Base-by-base conservation (phyloP, 176 grass and related monocot species). In the Saccharum spontaneum region DNA sequence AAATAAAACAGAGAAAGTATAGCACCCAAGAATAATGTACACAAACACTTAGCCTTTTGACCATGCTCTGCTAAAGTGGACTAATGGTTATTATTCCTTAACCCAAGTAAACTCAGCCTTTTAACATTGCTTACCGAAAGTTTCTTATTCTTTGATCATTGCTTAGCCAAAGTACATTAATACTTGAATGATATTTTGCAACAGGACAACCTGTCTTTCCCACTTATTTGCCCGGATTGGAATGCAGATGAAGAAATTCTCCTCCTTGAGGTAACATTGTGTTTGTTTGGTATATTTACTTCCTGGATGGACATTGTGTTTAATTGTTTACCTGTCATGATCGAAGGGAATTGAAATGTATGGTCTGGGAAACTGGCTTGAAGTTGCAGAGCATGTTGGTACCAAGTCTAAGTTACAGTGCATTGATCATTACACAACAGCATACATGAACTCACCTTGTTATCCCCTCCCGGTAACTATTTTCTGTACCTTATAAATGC, bases 261-360 rank as follows among this genome's bases (percentile, higher is more conserved):
- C 67, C 93, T 99, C 82, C 78, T 99, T 69, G 97, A 99, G 97
- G 97, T 99, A 91, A 14, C 66, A 40, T 44, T 13, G 3, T 33
- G 24, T 71, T 46, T 17, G 8, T 87, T 64, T 80, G 39, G 24
- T 82, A 10, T 33, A 71, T 72, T 71, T 57, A 74, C 15, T 74
- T 79, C 50, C 40, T 67, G 24, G 20, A 0, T 67, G 24, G 20
- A 0, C 37, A 52, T 62, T 68, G 2, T 67, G 48, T 82, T 87
- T 75, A 26, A 65, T 83, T 81, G 23, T 68, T 84, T 90, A 52
- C 28, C 30, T 30, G 6, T 87, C 69, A 65, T 68, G 71, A 79
- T 94, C 82, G 34, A 69, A 99, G 97, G 97, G 97, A 76, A 99
- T 99, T 84, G 97, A 99, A 84, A 99, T 99, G 93, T 99, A 99